Conservation (phyloP, 768 basidiomycete species). For the Paxillus ammoniavirescens region DNA sequence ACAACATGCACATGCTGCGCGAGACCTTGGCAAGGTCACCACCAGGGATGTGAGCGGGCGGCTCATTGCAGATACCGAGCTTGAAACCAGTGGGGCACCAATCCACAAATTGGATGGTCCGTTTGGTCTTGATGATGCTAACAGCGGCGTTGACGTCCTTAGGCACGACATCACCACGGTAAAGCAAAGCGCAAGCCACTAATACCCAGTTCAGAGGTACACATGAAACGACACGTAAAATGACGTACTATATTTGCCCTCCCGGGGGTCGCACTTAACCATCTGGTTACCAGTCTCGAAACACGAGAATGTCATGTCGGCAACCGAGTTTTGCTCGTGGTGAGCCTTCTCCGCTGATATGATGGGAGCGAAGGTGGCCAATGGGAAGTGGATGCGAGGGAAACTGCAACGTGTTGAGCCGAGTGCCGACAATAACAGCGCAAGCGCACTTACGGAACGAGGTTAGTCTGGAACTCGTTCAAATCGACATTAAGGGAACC, state of each 20-base stretch:
- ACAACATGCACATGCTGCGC: constrained; percentile 75
- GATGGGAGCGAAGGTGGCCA: constrained; percentile 95
- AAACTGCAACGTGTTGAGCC: constrained; percentile 48
- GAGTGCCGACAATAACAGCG: neutral
- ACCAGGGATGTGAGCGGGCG: constrained; percentile 70
- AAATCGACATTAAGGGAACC: constrained; percentile 68
- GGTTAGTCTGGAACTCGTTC: constrained; percentile 99
- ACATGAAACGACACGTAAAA: neutral
- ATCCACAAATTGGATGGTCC: constrained; percentile 78
- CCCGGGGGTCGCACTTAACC: constrained; percentile 77
- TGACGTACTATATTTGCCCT: constrained; percentile 70
- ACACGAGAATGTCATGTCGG: constrained; percentile 95
- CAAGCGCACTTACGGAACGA: constrained; percentile 77
- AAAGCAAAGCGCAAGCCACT: constrained; percentile 70
- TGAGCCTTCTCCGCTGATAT: constrained; percentile 91
- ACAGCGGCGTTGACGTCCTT: constrained; percentile 79
- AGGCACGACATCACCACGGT: constrained; percentile 76
- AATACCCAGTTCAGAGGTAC: constrained; percentile 3
- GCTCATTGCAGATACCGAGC: constrained; percentile 76
- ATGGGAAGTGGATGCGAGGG: constrained; percentile 98
- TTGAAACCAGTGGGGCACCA: constrained; percentile 83
- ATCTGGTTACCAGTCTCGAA: constrained; percentile 79
- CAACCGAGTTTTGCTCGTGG: constrained; percentile 96
- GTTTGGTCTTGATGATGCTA: constrained; percentile 72
- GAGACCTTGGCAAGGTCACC: constrained; percentile 78